A percentile compares a stretch with the other conserved stretches of the same genome.
Evolutionary conservation across 148 eudicot genomes (phyloP).

Genomic region (Vaccinium macrocarpon): DNA sequence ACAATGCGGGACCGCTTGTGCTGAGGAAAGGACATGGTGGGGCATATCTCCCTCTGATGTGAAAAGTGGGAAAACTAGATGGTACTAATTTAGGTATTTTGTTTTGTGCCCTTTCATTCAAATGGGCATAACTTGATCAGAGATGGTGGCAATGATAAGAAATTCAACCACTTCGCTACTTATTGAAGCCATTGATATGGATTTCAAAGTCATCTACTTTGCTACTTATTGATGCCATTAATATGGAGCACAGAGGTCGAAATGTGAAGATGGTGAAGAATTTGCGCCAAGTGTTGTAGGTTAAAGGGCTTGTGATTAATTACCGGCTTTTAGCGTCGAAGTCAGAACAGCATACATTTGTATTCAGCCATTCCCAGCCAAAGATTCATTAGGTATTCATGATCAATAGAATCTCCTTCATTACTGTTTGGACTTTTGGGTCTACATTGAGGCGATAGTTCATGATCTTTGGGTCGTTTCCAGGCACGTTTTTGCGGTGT

Average conservation of each 20-base stretch:
- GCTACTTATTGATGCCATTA: neutral
- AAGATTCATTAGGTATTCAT: neutral
- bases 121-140: neutral
- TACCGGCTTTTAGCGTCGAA: neutral
- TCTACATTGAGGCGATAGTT: neutral
- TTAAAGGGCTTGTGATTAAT: neutral
- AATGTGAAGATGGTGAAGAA: neutral
- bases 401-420: neutral
- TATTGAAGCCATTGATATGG: neutral
- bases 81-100: neutral
- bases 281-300: neutral
- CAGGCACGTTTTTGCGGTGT: neutral
- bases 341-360: neutral
- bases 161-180: neutral
- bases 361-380: neutral
- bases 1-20: slow-evolving; percentile 86
- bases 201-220: neutral
- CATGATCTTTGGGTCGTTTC: neutral
- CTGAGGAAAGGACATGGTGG: slow-evolving; percentile 98
- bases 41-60: slow-evolving; percentile 90
- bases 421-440: neutral
- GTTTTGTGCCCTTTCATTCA: neutral
- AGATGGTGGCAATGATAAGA: neutral
- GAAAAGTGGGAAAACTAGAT: neutral
- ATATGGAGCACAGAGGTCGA: neutral